Evolutionary conservation across 306 rosid genomes (phyloP).

Genomic region (Begonia peltatifolia): DNA sequence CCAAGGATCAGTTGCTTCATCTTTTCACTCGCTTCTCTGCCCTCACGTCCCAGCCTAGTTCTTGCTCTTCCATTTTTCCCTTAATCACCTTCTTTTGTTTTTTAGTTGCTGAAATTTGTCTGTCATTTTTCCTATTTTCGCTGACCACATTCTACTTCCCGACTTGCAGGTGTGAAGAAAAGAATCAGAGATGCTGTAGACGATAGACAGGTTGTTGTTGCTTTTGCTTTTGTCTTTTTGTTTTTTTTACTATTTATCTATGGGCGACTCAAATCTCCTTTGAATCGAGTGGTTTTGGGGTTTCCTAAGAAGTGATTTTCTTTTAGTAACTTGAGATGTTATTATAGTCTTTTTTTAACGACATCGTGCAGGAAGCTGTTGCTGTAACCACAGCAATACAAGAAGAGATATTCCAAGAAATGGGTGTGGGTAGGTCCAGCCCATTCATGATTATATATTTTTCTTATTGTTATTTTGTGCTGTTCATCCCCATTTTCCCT

Average conservation of each 20-base stretch:
- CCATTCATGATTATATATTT: too few relatives aligned
- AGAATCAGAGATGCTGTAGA: slow-evolving; percentile 56
- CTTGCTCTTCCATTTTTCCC: background rate
- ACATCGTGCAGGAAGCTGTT: slow-evolving; percentile 62
- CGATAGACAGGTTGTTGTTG: slow-evolving; percentile 50
- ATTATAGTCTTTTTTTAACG: too few relatives aligned
- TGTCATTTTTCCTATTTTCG: background rate
- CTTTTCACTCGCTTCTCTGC: slow-evolving; percentile 49
- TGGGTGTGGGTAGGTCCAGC: slow-evolving; percentile 66
- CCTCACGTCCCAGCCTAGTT: slow-evolving; percentile 65
- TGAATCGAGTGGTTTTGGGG: background rate
- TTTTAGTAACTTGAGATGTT: slow-evolving; percentile 1
- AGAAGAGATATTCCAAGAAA: slow-evolving; percentile 72
- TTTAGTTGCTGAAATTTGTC: too few relatives aligned
- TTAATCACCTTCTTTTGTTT: background rate
- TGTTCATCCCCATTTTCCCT: background rate
- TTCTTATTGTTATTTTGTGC: too few relatives aligned
- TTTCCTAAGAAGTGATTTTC: background rate
- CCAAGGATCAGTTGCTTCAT: slow-evolving; percentile 47
- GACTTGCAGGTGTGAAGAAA: slow-evolving; percentile 45
- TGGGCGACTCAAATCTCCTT: background rate
- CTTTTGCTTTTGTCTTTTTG: too few relatives aligned
- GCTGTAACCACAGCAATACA: slow-evolving; percentile 77
- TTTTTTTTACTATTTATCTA: background rate
- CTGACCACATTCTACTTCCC: background rate